Evolutionary conservation across 2,329 filamentous ascomycete species (phyloP).

Genomic region (Graphiopsis chlorocephala): DNA sequence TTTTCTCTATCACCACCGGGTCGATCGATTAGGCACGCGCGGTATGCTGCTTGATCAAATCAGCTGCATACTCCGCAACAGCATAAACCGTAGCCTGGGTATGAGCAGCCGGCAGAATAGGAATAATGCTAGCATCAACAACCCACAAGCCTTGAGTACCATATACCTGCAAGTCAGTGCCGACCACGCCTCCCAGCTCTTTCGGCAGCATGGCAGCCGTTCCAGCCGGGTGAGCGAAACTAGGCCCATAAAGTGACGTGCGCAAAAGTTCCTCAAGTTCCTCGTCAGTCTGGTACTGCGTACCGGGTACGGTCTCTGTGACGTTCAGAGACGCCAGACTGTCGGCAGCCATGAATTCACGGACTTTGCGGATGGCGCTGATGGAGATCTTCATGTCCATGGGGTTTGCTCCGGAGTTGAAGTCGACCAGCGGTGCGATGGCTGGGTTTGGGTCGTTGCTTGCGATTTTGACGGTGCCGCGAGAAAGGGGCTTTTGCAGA

Average conservation of each 20-base stretch:
- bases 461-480: conserved; percentile 7
- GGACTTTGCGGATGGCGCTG: not conserved
- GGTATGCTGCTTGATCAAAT: conserved; percentile 31
- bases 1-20: too few relatives aligned
- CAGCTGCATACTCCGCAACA: conserved; percentile 33
- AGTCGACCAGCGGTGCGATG: not conserved
- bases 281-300: conserved; percentile 19
- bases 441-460: conserved; percentile 7
- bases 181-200: conserved; percentile 31
- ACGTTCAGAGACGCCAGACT: not conserved
- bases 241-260: conserved; percentile 26
- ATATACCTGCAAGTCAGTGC: conserved; percentile 36
- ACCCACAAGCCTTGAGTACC: conserved; percentile 37
- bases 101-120: conserved; percentile 32
- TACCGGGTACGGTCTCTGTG: conserved; percentile 19
- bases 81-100: conserved; percentile 31
- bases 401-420: conserved; percentile 1
- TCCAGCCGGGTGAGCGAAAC: conserved; percentile 42
- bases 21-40: not conserved
- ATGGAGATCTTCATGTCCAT: conserved; percentile 7
- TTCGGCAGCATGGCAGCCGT: conserved; percentile 35
- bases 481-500: conserved; percentile 4
- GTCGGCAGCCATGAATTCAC: conserved; percentile 6
- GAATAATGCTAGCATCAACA: conserved; percentile 36
- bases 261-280: conserved; percentile 19